Base-by-base conservation (phyloP, 345 rosid species). In the Passiflora organensis region DNA sequence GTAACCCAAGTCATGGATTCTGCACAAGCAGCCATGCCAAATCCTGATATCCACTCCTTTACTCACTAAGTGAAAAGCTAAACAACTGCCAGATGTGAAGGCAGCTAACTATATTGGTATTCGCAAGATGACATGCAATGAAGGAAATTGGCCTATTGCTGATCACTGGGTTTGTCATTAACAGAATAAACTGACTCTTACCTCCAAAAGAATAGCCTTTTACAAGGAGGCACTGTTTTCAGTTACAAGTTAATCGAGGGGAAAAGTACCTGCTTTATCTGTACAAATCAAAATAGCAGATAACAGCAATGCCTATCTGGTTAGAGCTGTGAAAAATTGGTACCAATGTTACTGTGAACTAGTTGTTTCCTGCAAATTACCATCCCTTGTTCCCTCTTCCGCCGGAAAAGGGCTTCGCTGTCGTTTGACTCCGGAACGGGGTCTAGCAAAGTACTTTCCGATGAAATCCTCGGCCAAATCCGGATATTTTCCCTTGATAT, bases 401-500 rank as follows among this genome's bases (percentile, higher is more conserved):
- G 65, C 68, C 0, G 69, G 75, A 52, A 70, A 67, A 24, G 75
- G 72, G 39, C 64, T 76, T 25, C 52, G 76, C 58, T 77, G 77
- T 44, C 66, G 61, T 48, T 68, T 74, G n/a, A 68, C 77, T 21
- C 71, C 63, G 17, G 66, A 25, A 20, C 76, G 71, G 46, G 64
- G 68, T 59, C 54, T 85, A 6, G 12, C 38, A 37, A 86, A 93
- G 66, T 93, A 93, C 49, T 93, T 93, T 0, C 22, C 63, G 2
- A 56, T 43, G 69, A 93, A 93, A 13, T 68, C 80, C 19, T 80
- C 95, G 1, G 83, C 97, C 24, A 74, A 48, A 28, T 67, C 63
- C 1, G 96, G 89, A 56, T 76, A 83, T 51, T 86, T 93, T 32
- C 49, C 81, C 70, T 59, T 79, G 50, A 93, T 19, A 32, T 68